Percentiles rank a stretch among this genome's conserved stretches.
Evolutionary conservation across 495 filamentous ascomycete species (phyloP).

Genomic region (Penicillium subrubescens): DNA sequence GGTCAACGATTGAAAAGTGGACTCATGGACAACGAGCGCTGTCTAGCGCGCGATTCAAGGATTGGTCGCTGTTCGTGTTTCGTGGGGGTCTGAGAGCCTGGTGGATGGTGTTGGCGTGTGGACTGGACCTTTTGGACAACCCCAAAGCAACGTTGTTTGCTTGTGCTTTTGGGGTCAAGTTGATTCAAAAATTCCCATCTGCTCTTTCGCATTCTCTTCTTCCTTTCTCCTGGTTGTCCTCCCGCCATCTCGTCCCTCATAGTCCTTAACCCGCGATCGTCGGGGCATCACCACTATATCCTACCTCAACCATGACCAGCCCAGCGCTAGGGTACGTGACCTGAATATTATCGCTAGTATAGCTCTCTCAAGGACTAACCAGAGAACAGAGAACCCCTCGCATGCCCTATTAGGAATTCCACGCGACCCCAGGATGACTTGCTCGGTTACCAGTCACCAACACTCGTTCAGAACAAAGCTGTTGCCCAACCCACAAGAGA

Average conservation of each 20-base stretch:
- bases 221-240: background rate
- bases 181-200: background rate
- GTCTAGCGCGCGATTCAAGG: background rate
- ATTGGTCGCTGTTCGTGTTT: background rate
- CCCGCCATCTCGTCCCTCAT: background rate
- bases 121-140: background rate
- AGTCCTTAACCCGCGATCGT: background rate
- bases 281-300: background rate
- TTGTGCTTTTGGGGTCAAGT: background rate
- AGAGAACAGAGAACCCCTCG: background rate
- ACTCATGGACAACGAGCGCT: background rate
- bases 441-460: background rate
- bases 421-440: background rate
- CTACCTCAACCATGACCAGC: constrained; percentile 1
- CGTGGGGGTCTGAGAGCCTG: constrained; percentile 7
- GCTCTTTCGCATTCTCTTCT: background rate
- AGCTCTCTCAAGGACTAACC: background rate
- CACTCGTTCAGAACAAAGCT: background rate
- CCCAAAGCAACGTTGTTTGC: background rate
- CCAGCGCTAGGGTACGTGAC: background rate
- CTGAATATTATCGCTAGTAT: background rate
- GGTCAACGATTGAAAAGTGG: background rate
- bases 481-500: background rate
- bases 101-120: constrained; percentile 1
- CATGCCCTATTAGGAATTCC: background rate